phyloP scores from a whole-genome alignment of 306 rosid genomes.

The Pachyrhizus erosus region DNA sequence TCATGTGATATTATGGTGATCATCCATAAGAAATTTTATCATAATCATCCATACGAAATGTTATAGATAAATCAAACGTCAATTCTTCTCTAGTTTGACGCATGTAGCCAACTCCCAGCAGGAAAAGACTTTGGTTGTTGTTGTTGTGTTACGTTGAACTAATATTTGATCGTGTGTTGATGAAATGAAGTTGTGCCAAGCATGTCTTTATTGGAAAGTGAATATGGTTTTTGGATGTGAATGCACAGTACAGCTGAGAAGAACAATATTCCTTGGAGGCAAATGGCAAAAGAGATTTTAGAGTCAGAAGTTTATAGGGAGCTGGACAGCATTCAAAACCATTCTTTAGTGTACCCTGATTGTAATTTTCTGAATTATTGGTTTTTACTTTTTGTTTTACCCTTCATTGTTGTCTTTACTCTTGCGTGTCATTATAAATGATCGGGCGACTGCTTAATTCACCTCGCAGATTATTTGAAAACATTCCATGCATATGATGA shows the following conservation, averaged over 20 bases:
- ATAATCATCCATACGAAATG: background rate
- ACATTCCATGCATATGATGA: conserved; percentile 79
- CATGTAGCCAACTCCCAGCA: background rate
- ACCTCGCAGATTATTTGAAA: conserved; percentile 62
- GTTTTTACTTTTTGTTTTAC: background rate
- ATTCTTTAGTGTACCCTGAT: conserved; percentile 64
- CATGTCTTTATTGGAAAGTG: conserved; percentile 19
- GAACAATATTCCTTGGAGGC: conserved; percentile 73
- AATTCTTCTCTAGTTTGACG: too few species aligned
- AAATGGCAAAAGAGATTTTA: conserved; percentile 58
- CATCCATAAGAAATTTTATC: too few species aligned
- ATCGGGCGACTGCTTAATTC: conserved; percentile 23
- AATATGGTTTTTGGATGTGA: conserved; percentile 29
- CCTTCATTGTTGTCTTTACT: conserved; percentile 9
- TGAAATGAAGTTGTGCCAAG: background rate
- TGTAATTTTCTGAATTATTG: conserved; percentile 48
- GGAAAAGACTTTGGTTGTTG: background rate
- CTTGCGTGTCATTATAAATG: conserved; percentile 20
- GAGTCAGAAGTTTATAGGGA: conserved; percentile 68
- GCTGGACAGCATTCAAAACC: conserved; percentile 59
- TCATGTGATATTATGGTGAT: too few species aligned
- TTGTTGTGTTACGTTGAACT: background rate
- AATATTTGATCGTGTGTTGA: background rate
- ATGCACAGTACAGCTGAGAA: conserved; percentile 75
- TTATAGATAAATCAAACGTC: too few species aligned